Base-by-base conservation (phyloP, 2,329 filamentous ascomycete species). In the Sporothrix luriei region DNA sequence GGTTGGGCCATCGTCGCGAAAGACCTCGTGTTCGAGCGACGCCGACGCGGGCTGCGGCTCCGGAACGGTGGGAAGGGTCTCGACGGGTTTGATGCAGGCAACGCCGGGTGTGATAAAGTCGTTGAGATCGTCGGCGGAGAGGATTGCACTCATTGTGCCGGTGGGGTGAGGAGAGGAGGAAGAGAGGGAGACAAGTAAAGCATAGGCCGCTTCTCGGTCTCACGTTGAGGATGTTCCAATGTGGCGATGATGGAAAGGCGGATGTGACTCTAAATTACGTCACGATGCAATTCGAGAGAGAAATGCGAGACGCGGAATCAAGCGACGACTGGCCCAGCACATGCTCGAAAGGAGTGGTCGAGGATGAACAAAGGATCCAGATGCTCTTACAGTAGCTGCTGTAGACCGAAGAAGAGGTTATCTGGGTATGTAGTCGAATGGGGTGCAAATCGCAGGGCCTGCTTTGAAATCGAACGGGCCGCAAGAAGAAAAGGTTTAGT, bases 51-150 rank as follows among this genome's bases (percentile, higher is more conserved):
- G 33, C 29, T 40, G 57, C 21, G 24, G 57, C 14, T 86, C 79
- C 46, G 86, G 81, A 73, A 86, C 84, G 65, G 85, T 80, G 2
- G 95, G 94, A 16, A 99, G 87, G 2, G 93, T 96, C 80, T 99
- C 95, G 78, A 99, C 86, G 38, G 95, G 95, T 78, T 99, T 98
- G 80, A 99, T 98, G 82, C 95, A 99, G 73, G 95, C 95, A 77
- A 99, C 94, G 72, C 94, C 94, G 16, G 95, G 95, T 70, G 92
- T 95, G 78, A 99, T 99, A 82, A 99, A 99, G 84, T 99, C 95
- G 84, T 99, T 99, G 72, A 99, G 85, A 79, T 97, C 94, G 83
- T 99, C 94, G 76, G 91, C 90, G 69, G 94, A 98, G 76, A 99
- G 90, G 76, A 99, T 99, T 73, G 95, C 95, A 78, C 93, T 97